Base-by-base conservation (phyloP, 306 rosid species). In the Vigna angularis region DNA sequence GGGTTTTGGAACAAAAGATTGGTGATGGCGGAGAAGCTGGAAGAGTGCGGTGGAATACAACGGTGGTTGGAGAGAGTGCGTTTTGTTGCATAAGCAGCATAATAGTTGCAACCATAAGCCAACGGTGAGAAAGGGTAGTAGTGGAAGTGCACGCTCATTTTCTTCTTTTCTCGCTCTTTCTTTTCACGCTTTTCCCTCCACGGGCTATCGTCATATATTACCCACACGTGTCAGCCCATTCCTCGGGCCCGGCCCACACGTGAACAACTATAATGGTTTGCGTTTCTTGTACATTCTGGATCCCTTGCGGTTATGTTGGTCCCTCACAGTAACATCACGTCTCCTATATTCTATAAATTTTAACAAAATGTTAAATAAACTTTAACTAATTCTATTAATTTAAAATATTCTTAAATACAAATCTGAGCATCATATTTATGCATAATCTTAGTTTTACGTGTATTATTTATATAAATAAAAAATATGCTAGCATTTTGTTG, bases 91-190 rank as follows among this genome's bases (percentile, higher is more conserved):
- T 3, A 38, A 3, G 67, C 16, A 53, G 5, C 53, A 32, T 18
- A 64, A 74, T 77, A 81, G 87, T 85, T 64, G 84, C 58, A 85
- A 84, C 83, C 78, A 74, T 52, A 83, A 5, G 90, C 89, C 7
- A 86, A 49, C 0, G 88, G 78, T 36, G 82, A 38, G 42, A 42
- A 30, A 13, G 49, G 53, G 74, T 40, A 34, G 66, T 26, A 32
- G 38, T 40, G 5, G 75, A 2, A 67, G 10, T 36, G 9, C 16
- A n/a, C 40, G 6, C 50, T 72, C 89, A 82, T 78, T 75, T 69
- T 72, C 4, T 66, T 6, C 38, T 79, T 40, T 34, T 77, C 70
- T 47, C 67, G 45, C 24, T 56, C 42, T 58, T 69, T 79, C 66
- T 65, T 58, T 58, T 72, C 75, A 70, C 48, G 28, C 70, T 12